phyloP scores from a whole-genome alignment of 345 rosid species.

The Sisymbrium altissimum region DNA sequence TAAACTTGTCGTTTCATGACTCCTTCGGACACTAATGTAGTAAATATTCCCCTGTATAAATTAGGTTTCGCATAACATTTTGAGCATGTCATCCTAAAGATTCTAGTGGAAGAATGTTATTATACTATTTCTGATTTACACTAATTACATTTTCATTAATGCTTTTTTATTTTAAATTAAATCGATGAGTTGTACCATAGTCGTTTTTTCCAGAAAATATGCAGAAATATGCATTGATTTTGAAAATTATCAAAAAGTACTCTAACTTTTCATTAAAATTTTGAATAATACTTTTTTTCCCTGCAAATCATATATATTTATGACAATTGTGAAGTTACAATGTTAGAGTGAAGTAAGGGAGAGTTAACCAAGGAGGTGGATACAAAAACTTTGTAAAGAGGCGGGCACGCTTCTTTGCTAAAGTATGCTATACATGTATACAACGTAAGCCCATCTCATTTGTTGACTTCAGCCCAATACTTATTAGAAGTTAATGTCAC shows the following conservation, averaged over 20 bases:
- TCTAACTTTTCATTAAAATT: background rate
- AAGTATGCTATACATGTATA: too few relatives aligned
- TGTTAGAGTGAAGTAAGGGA: too few relatives aligned
- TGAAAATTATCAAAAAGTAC: background rate
- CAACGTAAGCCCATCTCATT: background rate
- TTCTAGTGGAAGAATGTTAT: background rate
- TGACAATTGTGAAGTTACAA: too few relatives aligned
- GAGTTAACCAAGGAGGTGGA: too few relatives aligned
- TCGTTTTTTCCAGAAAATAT: background rate
- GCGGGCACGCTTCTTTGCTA: too few relatives aligned
- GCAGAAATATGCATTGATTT: background rate
- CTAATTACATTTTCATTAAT: background rate
- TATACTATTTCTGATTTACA: background rate
- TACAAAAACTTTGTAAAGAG: too few relatives aligned
- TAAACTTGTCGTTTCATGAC: conserved; percentile 5
- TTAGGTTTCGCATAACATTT: background rate
- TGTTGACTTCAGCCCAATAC: background rate
- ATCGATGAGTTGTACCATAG: background rate
- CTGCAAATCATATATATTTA: too few relatives aligned
- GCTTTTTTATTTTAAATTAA: background rate
- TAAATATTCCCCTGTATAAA: background rate
- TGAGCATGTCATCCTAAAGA: background rate
- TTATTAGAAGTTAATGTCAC: background rate
- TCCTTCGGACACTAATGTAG: background rate
- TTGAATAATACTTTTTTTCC: too few relatives aligned